Base-by-base conservation (phyloP, 2,329 filamentous ascomycete genomes). In the Colletotrichum costaricense region DNA sequence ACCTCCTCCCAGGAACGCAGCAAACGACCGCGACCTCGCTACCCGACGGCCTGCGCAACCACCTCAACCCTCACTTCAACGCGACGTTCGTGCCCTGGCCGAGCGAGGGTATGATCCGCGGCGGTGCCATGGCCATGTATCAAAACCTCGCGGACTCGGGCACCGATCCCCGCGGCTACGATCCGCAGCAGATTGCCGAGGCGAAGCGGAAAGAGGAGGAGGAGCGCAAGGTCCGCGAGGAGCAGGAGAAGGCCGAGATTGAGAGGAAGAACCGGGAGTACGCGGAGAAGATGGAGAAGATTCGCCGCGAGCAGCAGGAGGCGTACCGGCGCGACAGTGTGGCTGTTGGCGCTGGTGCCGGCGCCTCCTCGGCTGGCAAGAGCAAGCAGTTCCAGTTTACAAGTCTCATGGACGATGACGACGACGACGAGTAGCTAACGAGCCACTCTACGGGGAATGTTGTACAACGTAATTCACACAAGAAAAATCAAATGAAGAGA, bases 41-140 rank as follows among this genome's bases (percentile, higher is more conserved):
- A 1, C 89, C 89, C 1, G 83, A 86, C 38, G 81, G 84, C 65
- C 82, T 89, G 72, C 84, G 82, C 64, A 83, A 84, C 66, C 87
- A 86, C 76, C 80, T 90, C 58, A 91, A 93, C 77, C 88, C 90
- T 0, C 81, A 88, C 22, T 86, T 87, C 9, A 87, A 88, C 11
- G 85, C 88, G 49, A 79, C 85, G n/a, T 97, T 95, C 84, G 88
- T 91, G 59, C 94, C 94, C 1, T 97, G 94, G 94, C 94, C 94
- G 0, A 86, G 86, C 33, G 91, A 94, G 75, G 90, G 92, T 38
- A 88, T 91, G 72, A 94, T 97, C 75, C 88, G 90, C 38, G 84
- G 85, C 19, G 94, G 94, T 46, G 91, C 91, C 2, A 85, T 97
- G 55, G 92, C 91, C 0, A 85, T 86, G 9, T 88, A 90, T 57